These are phyloP conservation scores for Exophiala sp. DNA, from an alignment of 2,329 filamentous ascomycete species.

Conservation along the genomic window DNA sequence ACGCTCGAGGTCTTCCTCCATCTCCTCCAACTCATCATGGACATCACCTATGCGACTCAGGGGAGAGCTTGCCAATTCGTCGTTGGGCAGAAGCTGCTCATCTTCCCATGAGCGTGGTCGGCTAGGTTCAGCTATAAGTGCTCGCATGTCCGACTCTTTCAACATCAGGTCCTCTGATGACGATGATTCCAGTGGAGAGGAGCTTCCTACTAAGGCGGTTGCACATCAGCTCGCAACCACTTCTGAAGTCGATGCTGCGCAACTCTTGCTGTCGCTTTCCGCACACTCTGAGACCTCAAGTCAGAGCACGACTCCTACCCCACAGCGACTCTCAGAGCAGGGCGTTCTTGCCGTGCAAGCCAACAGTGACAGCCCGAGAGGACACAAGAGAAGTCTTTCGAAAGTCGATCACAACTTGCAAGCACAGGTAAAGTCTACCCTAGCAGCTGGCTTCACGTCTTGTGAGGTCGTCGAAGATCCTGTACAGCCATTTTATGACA, in stretches of 20 bases:
- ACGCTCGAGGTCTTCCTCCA: conserved; percentile 51
- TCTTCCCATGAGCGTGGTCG: conserved; percentile 5
- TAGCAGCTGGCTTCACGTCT: neutral
- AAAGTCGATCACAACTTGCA: conserved; percentile 16
- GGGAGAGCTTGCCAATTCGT: conserved; percentile 8
- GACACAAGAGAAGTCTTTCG: conserved; percentile 24
- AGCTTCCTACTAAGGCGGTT: neutral
- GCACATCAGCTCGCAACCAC: conserved; percentile 5
- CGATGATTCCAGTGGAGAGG: conserved; percentile 16
- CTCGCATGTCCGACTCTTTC: neutral
- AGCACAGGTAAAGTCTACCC: conserved; percentile 9
- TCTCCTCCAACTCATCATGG: conserved; percentile 41
- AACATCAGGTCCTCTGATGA: conserved; percentile 6
- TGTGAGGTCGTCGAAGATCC: conserved; percentile 15
- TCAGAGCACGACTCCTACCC: conserved; percentile 22
- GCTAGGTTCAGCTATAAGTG: neutral
- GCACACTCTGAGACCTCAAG: conserved; percentile 16
- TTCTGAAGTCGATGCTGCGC: conserved; percentile 17
- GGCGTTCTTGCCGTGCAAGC: neutral
- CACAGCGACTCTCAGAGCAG: conserved; percentile 6
- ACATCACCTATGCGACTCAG: conserved; percentile 12
- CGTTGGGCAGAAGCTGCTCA: conserved; percentile 11
- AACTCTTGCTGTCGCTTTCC: conserved; percentile 19
- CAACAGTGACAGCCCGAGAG: conserved; percentile 4
- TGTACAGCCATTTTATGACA: conserved; percentile 6